Evolutionary conservation across 2,329 filamentous ascomycete genomes (phyloP), one percentile per base, ranked within the genome.

Genomic region (Fusarium albosuccineum): DNA sequence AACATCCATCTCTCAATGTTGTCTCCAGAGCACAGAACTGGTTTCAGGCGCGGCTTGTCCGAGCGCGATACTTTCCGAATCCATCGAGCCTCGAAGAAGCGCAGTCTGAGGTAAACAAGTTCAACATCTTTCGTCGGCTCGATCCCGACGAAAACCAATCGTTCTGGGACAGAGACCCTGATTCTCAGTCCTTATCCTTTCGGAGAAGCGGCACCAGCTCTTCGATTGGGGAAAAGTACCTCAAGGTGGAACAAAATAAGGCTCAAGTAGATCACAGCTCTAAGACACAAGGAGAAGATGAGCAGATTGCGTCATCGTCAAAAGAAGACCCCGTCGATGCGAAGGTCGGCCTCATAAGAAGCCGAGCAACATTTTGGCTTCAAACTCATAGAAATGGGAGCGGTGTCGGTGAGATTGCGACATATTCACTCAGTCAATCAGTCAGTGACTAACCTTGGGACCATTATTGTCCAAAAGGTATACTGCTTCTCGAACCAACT

Each of bases 321-420:
- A 33, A 11, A 11, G 49, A 52, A 5, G n/a, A 16, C 3, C 36
- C 22, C 2, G 49, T 52, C 14, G 49, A 52, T 29, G 49, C 49
- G 9, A 52, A 52, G 14, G 49, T 52, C 14, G 49, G 49, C 11
- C 49, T 37, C 22, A n/a, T 52, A 14, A 33, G 49, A 14, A 52
- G 49, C 36, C 49, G 49, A 13, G 49, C 49, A 40, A 52, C 49
- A 9, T 52, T 52, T 52, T 52, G 49, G 49, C 36, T 52, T 3
- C 36, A 52, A n/a, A 17, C 27, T 7, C 16, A 16, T 17, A 22
- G 30, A 5, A 52, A 40, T 5, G 22, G 29, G 8, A 40, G 30
- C 5, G 29, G 30, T 8, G 33, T 49, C 17, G 46, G 46, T 49
- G 14, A 49, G 46, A 26, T 17, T 30, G 1, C 29, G 13, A 6